Evolutionary conservation across 495 filamentous ascomycete species (phyloP), one percentile per base, ranked within the genome.

Genomic region (Lasiosphaeria ovina): DNA sequence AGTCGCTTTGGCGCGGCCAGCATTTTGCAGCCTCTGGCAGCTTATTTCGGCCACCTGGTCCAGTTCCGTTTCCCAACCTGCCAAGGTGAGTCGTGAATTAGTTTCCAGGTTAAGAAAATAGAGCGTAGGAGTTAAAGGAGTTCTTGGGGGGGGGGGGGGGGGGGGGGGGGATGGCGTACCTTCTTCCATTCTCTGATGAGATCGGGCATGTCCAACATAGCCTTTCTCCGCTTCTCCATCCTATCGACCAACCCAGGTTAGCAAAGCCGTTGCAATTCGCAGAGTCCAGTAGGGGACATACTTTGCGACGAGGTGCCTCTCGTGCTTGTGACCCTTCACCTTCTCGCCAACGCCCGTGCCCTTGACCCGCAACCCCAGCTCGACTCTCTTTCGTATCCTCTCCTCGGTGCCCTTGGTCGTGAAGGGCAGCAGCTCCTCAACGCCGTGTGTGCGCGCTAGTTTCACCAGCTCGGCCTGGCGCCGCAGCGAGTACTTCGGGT

Each of bases 251-350:
- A 65, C 67, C 40, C 10, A 57, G 17, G 63, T 64, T 51, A 66
- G 68, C 48, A 61, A 60, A 52, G 24, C 31, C 38, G 16, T 16
- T 24, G 48, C 35, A 59, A 50, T 47, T 16, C 35, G 16, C n/a
- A 24, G 48, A 35, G 14, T 33, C 31, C 17, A 55, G 50, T n/a
- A 17, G 12, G 44, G 48, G 53, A 83, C 85, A 57, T 83, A 85
- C 83, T 85, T 85, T 51, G 81, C 78, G 77, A 89, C 87, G 80
- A 97, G 77, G 63, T 87, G 90, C 74, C 94, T 85, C 82, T 98
- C 94, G 85, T 90, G 90, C 71, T 83, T 81, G 76, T 97, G 91
- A 68, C 94, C 94, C 86, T 97, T 97, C 65, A 96, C 92, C 72
- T 83, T 85, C 79, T 95, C 84, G n/a, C 92, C 92, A 61, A 91